phyloP scores from a whole-genome alignment of 2,329 filamentous ascomycete species.

The Fusarium robinianum region DNA sequence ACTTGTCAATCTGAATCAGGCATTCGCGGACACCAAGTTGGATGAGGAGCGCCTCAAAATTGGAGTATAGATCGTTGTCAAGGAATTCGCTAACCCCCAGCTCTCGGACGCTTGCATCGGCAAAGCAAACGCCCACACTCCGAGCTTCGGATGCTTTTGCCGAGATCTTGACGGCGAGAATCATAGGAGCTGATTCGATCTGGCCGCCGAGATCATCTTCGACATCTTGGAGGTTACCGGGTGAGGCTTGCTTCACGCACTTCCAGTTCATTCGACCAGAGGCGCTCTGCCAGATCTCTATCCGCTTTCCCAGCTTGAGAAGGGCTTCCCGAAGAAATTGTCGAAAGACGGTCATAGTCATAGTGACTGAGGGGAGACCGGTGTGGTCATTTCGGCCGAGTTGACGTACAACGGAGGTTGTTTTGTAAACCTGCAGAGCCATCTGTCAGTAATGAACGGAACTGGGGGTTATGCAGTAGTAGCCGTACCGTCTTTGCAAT shows the following conservation, averaged over 20 bases:
- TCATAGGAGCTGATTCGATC: constrained; percentile 89
- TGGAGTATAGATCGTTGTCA: constrained; percentile 98
- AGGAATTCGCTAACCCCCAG: constrained; percentile 96
- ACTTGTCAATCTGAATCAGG: constrained; percentile 76
- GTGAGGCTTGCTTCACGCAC: constrained; percentile 86
- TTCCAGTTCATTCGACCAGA: constrained; percentile 89
- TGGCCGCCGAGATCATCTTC: constrained; percentile 91
- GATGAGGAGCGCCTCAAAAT: constrained; percentile 94
- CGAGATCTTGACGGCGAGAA: constrained; percentile 90
- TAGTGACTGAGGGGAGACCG: constrained; percentile 90
- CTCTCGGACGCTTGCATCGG: constrained; percentile 93
- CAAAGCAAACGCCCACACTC: constrained; percentile 93
- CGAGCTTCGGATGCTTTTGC: constrained; percentile 85
- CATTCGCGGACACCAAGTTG: constrained; percentile 96
- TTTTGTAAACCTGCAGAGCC: constrained; percentile 82
- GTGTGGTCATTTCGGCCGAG: constrained; percentile 82
- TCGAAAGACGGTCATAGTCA: constrained; percentile 92
- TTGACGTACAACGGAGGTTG: constrained; percentile 90
- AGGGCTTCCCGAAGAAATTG: constrained; percentile 95
- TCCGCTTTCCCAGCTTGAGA: constrained; percentile 84
- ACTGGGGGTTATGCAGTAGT: no score
- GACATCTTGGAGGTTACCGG: constrained; percentile 94
- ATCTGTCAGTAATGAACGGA: neutral
- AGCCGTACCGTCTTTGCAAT: constrained; percentile 71
- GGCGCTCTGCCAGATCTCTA: constrained; percentile 85